These are phyloP conservation scores for Botrytis porri DNA, from an alignment of 2,329 filamentous ascomycete species.

Conservation along the genomic window DNA sequence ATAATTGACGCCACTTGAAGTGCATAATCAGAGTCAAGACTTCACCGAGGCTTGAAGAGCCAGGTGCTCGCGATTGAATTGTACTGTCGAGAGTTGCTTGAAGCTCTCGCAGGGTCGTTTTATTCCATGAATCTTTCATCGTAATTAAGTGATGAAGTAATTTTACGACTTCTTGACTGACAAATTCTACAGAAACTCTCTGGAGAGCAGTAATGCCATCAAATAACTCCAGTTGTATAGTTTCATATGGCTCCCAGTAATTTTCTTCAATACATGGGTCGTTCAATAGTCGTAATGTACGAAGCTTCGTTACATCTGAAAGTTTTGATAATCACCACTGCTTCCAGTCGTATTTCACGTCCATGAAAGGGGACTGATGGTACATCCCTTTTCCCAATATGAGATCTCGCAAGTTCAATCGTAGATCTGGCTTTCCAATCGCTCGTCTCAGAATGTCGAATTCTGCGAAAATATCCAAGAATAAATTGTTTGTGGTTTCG, in stretches of 20 bases:
- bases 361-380: background rate
- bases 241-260: background rate
- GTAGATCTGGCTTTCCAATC: background rate
- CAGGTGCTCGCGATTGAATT: background rate
- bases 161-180: background rate
- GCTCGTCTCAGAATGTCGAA: background rate
- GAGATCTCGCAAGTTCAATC: background rate
- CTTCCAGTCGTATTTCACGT: background rate
- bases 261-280: background rate
- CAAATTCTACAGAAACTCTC: background rate
- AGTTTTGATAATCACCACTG: background rate
- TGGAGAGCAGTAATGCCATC: background rate
- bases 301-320: slow-evolving; percentile 1
- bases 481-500: background rate
- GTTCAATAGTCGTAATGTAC: slow-evolving; percentile 4
- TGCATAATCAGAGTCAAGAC: background rate
- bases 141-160: background rate
- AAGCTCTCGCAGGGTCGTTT: background rate
- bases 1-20: background rate
- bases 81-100: background rate
- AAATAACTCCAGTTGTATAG: background rate
- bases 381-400: background rate
- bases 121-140: background rate
- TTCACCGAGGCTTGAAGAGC: background rate
- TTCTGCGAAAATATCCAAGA: background rate